These are phyloP conservation scores for Alternaria infectoria DNA, from an alignment of 2,329 filamentous ascomycete genomes.

Conservation along the genomic window DNA sequence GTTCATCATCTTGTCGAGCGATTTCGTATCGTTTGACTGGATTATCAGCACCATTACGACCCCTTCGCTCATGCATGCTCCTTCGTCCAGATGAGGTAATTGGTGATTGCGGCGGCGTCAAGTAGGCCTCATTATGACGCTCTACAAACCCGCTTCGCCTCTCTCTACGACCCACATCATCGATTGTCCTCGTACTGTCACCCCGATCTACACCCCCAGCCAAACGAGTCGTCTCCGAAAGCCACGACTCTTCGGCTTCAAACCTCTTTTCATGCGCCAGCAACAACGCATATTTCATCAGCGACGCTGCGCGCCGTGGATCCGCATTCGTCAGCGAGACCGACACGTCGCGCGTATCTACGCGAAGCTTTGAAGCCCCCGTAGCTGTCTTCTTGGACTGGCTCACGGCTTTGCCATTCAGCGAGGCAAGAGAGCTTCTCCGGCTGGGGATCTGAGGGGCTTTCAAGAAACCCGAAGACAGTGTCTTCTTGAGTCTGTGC, in stretches of 20 bases:
- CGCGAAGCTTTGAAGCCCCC: background rate
- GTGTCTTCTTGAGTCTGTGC: background rate
- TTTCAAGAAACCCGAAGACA: background rate
- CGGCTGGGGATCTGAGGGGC: conserved; percentile 34
- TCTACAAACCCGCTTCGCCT: background rate
- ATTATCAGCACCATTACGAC: background rate
- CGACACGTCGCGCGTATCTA: background rate
- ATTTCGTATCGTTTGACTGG: background rate
- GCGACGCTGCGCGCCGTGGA: background rate
- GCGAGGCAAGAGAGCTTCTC: background rate
- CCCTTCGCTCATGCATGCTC: background rate
- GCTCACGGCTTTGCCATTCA: background rate
- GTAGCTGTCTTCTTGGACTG: background rate
- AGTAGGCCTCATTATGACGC: background rate
- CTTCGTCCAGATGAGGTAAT: background rate
- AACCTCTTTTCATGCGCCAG: conserved; percentile 2
- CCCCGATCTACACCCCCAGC: background rate
- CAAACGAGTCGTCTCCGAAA: background rate
- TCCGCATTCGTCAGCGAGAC: conserved; percentile 3
- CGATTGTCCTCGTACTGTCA: background rate
- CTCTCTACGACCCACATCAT: background rate
- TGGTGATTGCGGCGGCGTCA: background rate
- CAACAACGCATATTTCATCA: conserved; percentile 7
- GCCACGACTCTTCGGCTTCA: background rate
- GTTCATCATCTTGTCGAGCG: background rate